phyloP scores from a whole-genome alignment of 192 early-diverging fungal species.

The Podila horticola region DNA sequence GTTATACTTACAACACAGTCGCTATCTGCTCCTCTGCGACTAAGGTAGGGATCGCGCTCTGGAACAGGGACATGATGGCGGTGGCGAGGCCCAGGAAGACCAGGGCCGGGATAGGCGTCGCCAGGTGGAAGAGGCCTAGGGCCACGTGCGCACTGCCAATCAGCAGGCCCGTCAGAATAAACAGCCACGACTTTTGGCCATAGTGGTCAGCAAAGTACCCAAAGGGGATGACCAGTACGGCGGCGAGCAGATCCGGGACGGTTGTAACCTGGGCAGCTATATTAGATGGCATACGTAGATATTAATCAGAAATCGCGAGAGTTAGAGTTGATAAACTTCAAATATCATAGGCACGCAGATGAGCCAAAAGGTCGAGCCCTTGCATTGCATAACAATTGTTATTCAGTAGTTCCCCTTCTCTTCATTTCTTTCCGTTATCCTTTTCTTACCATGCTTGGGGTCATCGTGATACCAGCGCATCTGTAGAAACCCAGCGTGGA shows the following conservation, averaged over 20 bases:
- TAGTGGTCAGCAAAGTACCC: conserved; percentile 63
- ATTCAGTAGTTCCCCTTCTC: too few relatives aligned
- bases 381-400: too few relatives aligned
- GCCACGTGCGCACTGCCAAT: conserved; percentile 56
- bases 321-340: not conserved
- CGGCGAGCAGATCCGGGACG: conserved; percentile 65
- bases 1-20: conserved; percentile 59
- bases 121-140: conserved; percentile 45
- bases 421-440: too few relatives aligned
- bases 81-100: conserved; percentile 59
- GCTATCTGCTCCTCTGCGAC: conserved; percentile 49
- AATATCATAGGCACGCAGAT: not conserved
- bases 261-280: conserved; percentile 65
- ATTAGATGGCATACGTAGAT: too few relatives aligned
- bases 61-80: conserved; percentile 59
- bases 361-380: not conserved
- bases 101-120: conserved; percentile 56
- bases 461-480: conserved; percentile 65
- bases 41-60: conserved; percentile 62
- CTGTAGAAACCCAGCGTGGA: conserved; percentile 67
- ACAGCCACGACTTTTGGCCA: conserved; percentile 57
- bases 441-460: conserved; percentile 19
- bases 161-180: conserved; percentile 56
- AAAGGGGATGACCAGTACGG: conserved; percentile 61
- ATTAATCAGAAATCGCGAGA: not conserved